Evolutionary conservation across 2,329 filamentous ascomycete genomes (phyloP), one percentile per base, ranked within the genome.

Genomic region (Botrytis hyacinthi): DNA sequence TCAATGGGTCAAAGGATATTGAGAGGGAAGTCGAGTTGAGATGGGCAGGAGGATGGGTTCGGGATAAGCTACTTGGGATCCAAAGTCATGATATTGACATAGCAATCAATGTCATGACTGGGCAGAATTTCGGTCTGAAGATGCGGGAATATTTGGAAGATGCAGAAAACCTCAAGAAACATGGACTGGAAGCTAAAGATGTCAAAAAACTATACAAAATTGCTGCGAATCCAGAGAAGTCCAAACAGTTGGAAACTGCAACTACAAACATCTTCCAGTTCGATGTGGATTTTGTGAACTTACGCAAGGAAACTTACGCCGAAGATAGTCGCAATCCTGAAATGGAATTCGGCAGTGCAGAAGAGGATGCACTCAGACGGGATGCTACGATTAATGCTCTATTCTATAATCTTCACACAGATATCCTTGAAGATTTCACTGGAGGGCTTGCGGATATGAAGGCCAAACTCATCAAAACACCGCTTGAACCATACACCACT

Each of bases 331-430:
- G 96, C 51, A 97, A 97, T 79, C 95, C 95, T 1, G 87, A 93
- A 78, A 92, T 98, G 87, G 94, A 97, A 81, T 98, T 98, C 82
- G 96, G 95, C 8, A 97, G 94, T 0, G 91, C 95, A 0, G 88
- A 93, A 80, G 94, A 99, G 82, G 95, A 99, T 82, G 95, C 95
- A 3, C 81, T 94, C 77, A 90, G 95, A 35, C 90, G 95, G 66
- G 95, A 99, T 84, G 95, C 95, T 35, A 98, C 94, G 0, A 90
- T 98, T 75, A 99, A 99, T 81, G 94, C 96, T 37, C 88, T 99
- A 76, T 98, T 98, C 83, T 98, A 96, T 85, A 98, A 98, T 78
- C 84, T 99, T 57, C 90, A 95, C 79, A 94, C 91, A 1, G 87
- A 89, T 48, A 79, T 87, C 74, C 88, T 98, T 51, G 95, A 98